Conservation (phyloP, 2,329 filamentous ascomycete species). For the Dactylella cylindrospora region DNA sequence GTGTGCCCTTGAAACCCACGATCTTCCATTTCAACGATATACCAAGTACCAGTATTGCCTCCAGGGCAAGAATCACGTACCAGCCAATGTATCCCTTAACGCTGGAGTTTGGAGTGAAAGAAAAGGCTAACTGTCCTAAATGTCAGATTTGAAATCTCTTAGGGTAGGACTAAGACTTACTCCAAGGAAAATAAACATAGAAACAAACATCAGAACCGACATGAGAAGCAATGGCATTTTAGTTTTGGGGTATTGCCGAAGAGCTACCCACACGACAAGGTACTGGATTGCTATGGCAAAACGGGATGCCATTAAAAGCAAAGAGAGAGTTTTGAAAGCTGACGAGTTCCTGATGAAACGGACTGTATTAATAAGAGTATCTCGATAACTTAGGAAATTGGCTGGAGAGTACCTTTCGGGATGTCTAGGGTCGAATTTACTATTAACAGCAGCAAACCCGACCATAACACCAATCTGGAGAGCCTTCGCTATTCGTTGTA, state of each 20-base stretch:
- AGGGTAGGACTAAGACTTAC: no score
- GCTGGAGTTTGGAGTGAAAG: conserved; percentile 16
- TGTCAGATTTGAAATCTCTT: no score
- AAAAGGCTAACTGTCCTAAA: conserved; percentile 40
- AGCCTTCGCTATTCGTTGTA: conserved; percentile 63
- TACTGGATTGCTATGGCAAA: conserved; percentile 61
- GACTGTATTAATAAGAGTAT: neutral
- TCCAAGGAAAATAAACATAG: conserved; percentile 41
- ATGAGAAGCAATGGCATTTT: conserved; percentile 50
- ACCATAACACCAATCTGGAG: conserved; percentile 66
- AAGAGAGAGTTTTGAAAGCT: conserved; percentile 45
- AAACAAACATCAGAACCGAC: conserved; percentile 29
- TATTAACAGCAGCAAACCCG: conserved; percentile 64
- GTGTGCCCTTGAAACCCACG: conserved; percentile 64
- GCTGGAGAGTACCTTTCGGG: conserved; percentile 16
- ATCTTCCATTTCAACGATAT: conserved; percentile 61
- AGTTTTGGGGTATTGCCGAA: conserved; percentile 55
- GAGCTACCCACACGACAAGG: conserved; percentile 51
- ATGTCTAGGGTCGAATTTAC: conserved; percentile 47
- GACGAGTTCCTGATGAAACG: conserved; percentile 36
- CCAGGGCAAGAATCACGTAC: conserved; percentile 61
- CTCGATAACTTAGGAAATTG: neutral
- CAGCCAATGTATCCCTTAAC: conserved; percentile 50
- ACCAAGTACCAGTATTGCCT: conserved; percentile 58
- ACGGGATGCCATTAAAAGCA: conserved; percentile 57